Percentiles rank a stretch among this genome's conserved stretches.
Conservation (phyloP, 2,329 filamentous ascomycete species). For the Fusarium stilboides region DNA sequence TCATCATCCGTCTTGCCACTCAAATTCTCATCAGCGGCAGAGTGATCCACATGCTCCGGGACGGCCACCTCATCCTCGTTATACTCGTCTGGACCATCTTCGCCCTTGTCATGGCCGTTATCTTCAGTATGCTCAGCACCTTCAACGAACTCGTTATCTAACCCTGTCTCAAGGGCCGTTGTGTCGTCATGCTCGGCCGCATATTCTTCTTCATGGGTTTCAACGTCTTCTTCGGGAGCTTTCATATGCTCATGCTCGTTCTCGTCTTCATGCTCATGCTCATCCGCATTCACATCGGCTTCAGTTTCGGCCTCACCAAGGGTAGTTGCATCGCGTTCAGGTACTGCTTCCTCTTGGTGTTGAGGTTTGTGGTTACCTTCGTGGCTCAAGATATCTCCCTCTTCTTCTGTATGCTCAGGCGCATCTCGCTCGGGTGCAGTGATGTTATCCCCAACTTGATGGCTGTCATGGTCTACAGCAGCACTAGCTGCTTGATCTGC, state of each 20-base stretch:
- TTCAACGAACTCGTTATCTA: slow-evolving; percentile 6
- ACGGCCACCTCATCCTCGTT: slow-evolving; percentile 23
- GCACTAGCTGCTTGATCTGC: slow-evolving; percentile 6
- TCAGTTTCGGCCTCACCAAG: slow-evolving; percentile 13
- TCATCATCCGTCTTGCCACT: slow-evolving; percentile 34
- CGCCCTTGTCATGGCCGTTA: slow-evolving; percentile 11
- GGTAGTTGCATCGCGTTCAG: slow-evolving; percentile 7
- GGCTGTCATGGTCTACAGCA: background rate
- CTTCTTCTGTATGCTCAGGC: slow-evolving; percentile 24
- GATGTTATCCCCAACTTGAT: slow-evolving; percentile 11
- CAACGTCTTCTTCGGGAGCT: slow-evolving; percentile 34
- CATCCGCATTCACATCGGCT: slow-evolving; percentile 9
- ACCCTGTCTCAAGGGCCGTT: slow-evolving; percentile 1
- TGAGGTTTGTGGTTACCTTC: slow-evolving; percentile 30
- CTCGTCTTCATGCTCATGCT: slow-evolving; percentile 9
- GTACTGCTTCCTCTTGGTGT: slow-evolving; percentile 13
- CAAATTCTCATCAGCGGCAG: slow-evolving; percentile 24
- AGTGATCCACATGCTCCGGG: slow-evolving; percentile 13
- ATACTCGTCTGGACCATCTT: slow-evolving; percentile 25
- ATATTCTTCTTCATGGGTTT: slow-evolving; percentile 13
- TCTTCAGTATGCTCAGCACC: slow-evolving; percentile 19
- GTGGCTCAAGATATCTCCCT: slow-evolving; percentile 36
- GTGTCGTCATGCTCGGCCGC: slow-evolving; percentile 14
- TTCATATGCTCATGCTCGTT: slow-evolving; percentile 8
- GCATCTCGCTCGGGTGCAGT: slow-evolving; percentile 4